A percentile compares a stretch with the other conserved stretches of the same genome.
These are phyloP conservation scores for Drechslerella stenobrocha DNA, from an alignment of 2,329 filamentous ascomycete species.

Conservation along the genomic window DNA sequence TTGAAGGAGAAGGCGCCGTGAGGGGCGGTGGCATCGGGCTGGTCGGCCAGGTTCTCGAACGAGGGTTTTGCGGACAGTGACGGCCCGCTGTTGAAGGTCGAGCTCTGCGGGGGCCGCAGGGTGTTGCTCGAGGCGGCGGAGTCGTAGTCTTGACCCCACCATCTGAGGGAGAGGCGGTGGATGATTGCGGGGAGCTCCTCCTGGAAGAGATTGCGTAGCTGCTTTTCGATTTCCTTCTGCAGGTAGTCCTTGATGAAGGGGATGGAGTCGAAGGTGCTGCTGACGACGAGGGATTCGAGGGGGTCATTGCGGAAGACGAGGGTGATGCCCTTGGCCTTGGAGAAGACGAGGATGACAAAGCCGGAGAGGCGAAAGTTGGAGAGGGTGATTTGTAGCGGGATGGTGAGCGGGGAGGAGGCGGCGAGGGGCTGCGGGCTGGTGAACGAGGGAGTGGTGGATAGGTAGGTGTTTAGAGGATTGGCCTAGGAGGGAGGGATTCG, in stretches of 20 bases:
- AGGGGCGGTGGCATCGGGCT: slow-evolving; percentile 57
- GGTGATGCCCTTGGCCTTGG: slow-evolving; percentile 93
- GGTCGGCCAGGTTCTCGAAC: slow-evolving; percentile 60
- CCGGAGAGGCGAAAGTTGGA: slow-evolving; percentile 95
- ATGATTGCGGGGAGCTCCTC: slow-evolving; percentile 96
- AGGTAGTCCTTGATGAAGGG: slow-evolving; percentile 97
- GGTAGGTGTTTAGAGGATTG: slow-evolving; percentile 93
- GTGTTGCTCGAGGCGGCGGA: slow-evolving; percentile 52
- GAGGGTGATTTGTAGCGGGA: slow-evolving; percentile 93
- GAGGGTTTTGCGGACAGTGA: slow-evolving; percentile 58
- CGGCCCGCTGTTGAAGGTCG: slow-evolving; percentile 44
- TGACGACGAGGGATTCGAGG: slow-evolving; percentile 95
- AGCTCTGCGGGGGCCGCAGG: slow-evolving; percentile 31
- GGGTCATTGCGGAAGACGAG: slow-evolving; percentile 98
- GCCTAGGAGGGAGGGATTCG: slow-evolving; percentile 63
- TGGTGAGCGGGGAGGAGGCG: slow-evolving; percentile 87
- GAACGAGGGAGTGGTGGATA: slow-evolving; percentile 87
- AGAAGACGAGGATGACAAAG: slow-evolving; percentile 97
- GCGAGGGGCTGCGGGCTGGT: slow-evolving; percentile 90
- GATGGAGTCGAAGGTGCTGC: slow-evolving; percentile 97
- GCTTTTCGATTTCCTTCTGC: slow-evolving; percentile 91
- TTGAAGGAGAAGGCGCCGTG: slow-evolving; percentile 65
- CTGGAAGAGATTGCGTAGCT: slow-evolving; percentile 93
- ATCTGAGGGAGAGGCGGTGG: slow-evolving; percentile 80
- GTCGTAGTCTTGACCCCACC: slow-evolving; percentile 85